Evolutionary conservation across 306 rosid genomes (phyloP), one percentile per base, ranked within the genome.

Genomic region (Medicago arabica): DNA sequence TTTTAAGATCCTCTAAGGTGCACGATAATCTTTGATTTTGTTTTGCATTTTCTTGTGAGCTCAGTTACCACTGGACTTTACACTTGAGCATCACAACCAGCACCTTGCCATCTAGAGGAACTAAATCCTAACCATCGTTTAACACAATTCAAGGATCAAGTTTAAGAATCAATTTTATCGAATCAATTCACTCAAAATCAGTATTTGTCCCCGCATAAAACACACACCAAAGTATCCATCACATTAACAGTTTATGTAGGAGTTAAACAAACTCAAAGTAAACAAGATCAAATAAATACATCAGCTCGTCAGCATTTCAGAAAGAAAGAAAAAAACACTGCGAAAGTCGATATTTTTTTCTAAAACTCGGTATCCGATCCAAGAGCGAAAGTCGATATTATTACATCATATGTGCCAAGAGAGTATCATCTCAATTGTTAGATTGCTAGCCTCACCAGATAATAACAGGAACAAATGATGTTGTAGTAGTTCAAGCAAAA

Each of bases 381-480:
- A 23, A 23, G 28, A 8, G 68, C 13, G 14, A 75, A 46, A 65
- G 76, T 79, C 68, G 55, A 59, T 74, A 82, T 85, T 89, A 83
- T 89, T 89, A 21, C 73, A 75, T 40, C 46, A 85, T 25, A 63
- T 69, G 78, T 16, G 78, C 83, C 78, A 78, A 70, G 77, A 82
- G 46, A 78, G 75, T 72, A 80, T 67, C 63, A 66, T 71, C 79
- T 80, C 19, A 25, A 80, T 60, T 66, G 69, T 54, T n/a, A 13
- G 79, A 72, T 66, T 54, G 76, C 15, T 65, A 68, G 76, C 80
- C 41, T 46, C 58, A 67, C 13, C 14, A 23, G 72, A 67, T 9
- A 25, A 67, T 14, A 67, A 44, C 55, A 21, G 62, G 77, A 83
- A 60, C 36, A 72, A 67, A 25, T 38, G 23, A 71, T 57, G 63